Base-by-base conservation (phyloP, 345 rosid species). In the Aquilaria yunnanensis region DNA sequence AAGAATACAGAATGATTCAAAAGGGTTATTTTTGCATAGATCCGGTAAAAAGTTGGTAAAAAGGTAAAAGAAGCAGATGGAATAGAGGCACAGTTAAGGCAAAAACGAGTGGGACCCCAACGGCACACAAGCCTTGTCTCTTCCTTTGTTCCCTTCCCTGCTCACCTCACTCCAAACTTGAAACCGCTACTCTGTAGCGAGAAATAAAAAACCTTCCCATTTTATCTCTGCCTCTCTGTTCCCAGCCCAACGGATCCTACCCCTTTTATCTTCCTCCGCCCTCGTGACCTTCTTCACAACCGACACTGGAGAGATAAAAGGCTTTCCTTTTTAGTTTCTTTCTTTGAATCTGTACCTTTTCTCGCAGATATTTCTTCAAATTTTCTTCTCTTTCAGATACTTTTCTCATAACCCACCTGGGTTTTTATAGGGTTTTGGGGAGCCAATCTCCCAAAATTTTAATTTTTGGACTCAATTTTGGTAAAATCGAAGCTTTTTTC, bases 51-150 rank as follows among this genome's bases (percentile, higher is more conserved):
- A 3, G 43, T 37, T 37, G 43, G 43, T 37, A 8, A 37, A 37
- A 37, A 37, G 43, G 43, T 37, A 3, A 37, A 37, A 37, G 8
- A 0, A 32, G 23, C 3, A 49, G 32, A 23, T 9, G 14, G 16
- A 7, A 54, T 9, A 66, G 32, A 32, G 7, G 16, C 0, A 45
- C 31, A 47, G 32, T 14, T 10, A 2, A 12, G 34, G 32, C 12
- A 47, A 11, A 16, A 11, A 37, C 1, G 5, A 53, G 47, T 61
- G 41, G 77, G 84, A 57, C 75, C 81, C 55, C 59, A 63, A 64
- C 55, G 54, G 78, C 77, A 74, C 72, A 64, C 70, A 45, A 64
- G 69, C 68, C 33, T 75, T 80, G 83, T 87, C 88, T 73, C 70
- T 67, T 73, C 77, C 65, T 66, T 79, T 73, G 82, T 69, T 75